These are phyloP conservation scores for Colletotrichum sp. DNA, from an alignment of 2,329 filamentous ascomycete species.

Conservation along the genomic window DNA sequence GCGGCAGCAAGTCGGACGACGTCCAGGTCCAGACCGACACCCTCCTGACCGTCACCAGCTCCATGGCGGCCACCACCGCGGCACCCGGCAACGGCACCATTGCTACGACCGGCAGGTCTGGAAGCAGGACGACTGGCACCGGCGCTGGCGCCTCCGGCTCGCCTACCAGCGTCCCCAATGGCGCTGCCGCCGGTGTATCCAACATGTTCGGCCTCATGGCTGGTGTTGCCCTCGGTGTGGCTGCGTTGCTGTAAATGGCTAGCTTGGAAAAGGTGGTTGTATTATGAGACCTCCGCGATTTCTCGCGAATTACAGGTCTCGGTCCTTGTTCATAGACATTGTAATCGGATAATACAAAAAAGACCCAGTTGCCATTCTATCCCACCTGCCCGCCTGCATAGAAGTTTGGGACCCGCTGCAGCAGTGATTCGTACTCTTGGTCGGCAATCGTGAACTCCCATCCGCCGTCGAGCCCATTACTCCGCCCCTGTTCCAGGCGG, in stretches of 20 bases:
- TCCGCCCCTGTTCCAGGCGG: neutral
- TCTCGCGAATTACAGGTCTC: neutral
- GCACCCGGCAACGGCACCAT: neutral
- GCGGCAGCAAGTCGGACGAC: neutral
- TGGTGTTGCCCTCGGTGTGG: neutral
- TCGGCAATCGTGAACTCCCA: conserved; percentile 28
- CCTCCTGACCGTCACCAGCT: neutral
- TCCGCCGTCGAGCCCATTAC: conserved; percentile 21
- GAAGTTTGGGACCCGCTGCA: conserved; percentile 23
- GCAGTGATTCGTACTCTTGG: conserved; percentile 28
- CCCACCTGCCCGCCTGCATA: conserved; percentile 12
- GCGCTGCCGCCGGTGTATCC: neutral
- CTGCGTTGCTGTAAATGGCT: neutral
- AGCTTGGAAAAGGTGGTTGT: neutral
- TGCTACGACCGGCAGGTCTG: neutral
- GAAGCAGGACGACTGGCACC: neutral
- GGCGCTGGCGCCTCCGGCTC: neutral
- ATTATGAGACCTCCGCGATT: neutral
- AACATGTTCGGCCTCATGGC: neutral
- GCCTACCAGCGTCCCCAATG: neutral
- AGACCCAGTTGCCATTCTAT: neutral
- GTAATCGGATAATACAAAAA: neutral
- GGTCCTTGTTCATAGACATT: neutral
- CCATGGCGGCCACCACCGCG: neutral
- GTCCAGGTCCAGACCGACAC: neutral